phyloP scores from a whole-genome alignment of 108 stramenopile species.

The Pseudonitzschia multiseries region DNA sequence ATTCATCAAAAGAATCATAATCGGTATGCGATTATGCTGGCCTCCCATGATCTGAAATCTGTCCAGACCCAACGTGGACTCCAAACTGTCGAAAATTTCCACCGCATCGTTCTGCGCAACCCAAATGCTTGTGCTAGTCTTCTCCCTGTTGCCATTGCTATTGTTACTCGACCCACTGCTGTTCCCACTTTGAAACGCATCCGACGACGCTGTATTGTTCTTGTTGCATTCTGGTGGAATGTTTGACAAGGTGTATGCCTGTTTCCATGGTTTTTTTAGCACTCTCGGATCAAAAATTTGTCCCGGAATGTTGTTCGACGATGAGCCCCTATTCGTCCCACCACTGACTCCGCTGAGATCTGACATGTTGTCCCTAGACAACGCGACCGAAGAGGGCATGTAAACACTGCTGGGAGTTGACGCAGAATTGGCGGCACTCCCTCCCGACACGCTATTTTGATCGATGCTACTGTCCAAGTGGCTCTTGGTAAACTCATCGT shows the following conservation, averaged over 20 bases:
- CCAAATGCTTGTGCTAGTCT: background rate
- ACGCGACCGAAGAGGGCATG: constrained; percentile 18
- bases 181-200: background rate
- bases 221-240: constrained; percentile 16
- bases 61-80: constrained; percentile 2
- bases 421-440: constrained; percentile 15
- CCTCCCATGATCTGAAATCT: background rate
- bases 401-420: constrained; percentile 33
- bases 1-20: constrained; percentile 48
- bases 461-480: constrained; percentile 4
- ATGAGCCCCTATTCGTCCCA: constrained; percentile 13
- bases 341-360: constrained; percentile 50
- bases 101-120: constrained; percentile 23
- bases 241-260: constrained; percentile 35
- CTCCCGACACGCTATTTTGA: constrained; percentile 6
- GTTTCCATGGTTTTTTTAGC: constrained; percentile 35
- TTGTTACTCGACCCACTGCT: constrained; percentile 9
- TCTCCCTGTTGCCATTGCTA: background rate
- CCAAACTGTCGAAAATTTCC: constrained; percentile 16
- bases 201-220: background rate
- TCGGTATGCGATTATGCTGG: constrained; percentile 37
- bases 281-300: constrained; percentile 21
- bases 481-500: background rate
- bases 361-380: constrained; percentile 39
- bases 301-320: constrained; percentile 16